Evolutionary conservation across 2,329 filamentous ascomycete species (phyloP), one percentile per base, ranked within the genome.

Genomic region (Grosmannia penicillata): DNA sequence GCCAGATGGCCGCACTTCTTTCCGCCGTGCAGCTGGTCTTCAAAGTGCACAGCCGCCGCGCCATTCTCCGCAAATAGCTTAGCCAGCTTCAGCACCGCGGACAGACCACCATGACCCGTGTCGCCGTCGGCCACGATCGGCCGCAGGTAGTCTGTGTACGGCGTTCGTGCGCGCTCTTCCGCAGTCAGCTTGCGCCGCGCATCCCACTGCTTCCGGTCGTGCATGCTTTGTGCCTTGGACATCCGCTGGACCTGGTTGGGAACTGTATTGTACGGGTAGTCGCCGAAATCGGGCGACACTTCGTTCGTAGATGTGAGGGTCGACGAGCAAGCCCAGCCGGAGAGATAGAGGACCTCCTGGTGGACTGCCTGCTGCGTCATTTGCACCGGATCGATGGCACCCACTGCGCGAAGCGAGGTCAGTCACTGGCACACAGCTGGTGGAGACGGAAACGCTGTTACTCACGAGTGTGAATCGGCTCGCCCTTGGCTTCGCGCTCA

Each of bases 201-300:
- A 56, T 95, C 86, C 78, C 83, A 96, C 53, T 95, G 83, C 60
- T 93, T 94, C 48, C 91, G 79, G 59, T 98, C 91, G 57, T 98
- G 91, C 67, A 96, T 78, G 47, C 86, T 86, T 60, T 98, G 91
- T 4, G 91, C 91, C 63, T 96, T 96, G 63, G 93, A 85, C 37
- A 98, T 65, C 46, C 91, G 76, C 63, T 98, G 86, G 4, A 98
- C 91, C 58, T 96, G 91, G 61, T 96, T 96, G 8, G 91, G 91
- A 5, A 98, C 91, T 0, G 91, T 98, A 56, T 96, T 96, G 65
- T 98, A 98, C 0, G 91, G 91, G 57, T 98, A 98, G 60, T 98
- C 91, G 52, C 91, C 91, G 62, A 96, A 94, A 57, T 98, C 91
- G 31, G 91, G 83, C 0, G 86, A 95, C 22, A 98, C 91, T 58